Percentiles rank a stretch among this genome's conserved stretches.
Conservation (phyloP, 768 basidiomycete genomes). For the Mycena capillaripes region DNA sequence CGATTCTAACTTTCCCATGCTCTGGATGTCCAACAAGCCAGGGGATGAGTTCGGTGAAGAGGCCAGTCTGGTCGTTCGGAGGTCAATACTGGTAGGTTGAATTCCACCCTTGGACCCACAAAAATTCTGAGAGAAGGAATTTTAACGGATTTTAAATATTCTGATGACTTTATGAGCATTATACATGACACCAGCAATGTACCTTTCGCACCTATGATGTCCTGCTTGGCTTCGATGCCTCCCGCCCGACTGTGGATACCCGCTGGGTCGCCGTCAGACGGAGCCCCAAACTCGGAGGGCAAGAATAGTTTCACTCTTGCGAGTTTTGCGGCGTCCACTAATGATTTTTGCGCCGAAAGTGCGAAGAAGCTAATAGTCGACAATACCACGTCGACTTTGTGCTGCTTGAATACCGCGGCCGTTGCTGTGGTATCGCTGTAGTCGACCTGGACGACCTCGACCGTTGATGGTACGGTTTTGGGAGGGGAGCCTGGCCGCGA, state of each 20-base stretch:
- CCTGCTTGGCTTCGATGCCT: not conserved
- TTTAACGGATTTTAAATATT: conserved; percentile 45
- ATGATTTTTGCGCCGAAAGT: too few relatives aligned
- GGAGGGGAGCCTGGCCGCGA: conserved; percentile 25
- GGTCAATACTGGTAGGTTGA: too few relatives aligned
- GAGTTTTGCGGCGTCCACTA: conserved; percentile 3
- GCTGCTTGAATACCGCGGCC: conserved; percentile 38
- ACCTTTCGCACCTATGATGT: not conserved
- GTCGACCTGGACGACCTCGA: conserved; percentile 44
- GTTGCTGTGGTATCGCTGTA: conserved; percentile 43
- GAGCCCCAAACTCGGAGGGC: not conserved
- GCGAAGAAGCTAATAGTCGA: too few relatives aligned
- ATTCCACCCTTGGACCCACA: too few relatives aligned
- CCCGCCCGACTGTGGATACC: not conserved
- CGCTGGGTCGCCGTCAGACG: not conserved
- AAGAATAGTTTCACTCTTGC: not conserved
- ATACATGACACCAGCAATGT: too few relatives aligned
- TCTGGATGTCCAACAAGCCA: too few relatives aligned
- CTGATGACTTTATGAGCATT: conserved; percentile 27
- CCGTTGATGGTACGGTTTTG: conserved; percentile 35
- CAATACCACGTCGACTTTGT: too few relatives aligned
- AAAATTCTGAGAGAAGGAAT: conserved; percentile 48
- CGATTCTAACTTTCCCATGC: too few relatives aligned
- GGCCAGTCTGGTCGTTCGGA: too few relatives aligned
- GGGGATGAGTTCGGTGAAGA: too few relatives aligned